A percentile compares a stretch with the other conserved stretches of the same genome.
phyloP scores from a whole-genome alignment of 805 yeast species.

The Tetrapisispora fleetii region DNA sequence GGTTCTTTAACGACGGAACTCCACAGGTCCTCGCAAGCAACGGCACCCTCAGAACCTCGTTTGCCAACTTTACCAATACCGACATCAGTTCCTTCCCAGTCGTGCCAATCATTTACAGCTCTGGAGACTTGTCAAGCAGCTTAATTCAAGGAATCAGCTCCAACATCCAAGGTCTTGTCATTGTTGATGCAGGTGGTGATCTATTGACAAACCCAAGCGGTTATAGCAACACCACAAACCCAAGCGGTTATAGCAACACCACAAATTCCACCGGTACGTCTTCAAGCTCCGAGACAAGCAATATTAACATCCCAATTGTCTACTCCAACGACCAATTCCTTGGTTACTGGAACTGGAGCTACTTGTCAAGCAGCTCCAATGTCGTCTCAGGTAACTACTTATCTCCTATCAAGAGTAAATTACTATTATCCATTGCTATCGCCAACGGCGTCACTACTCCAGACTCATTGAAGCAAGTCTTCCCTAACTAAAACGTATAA shows the following conservation, averaged over 20 bases:
- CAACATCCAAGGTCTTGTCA: conserved; percentile 19
- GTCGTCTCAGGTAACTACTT: conserved; percentile 19
- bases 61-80: conserved; percentile 15
- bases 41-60: conserved; percentile 16
- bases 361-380: conserved; percentile 9
- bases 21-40: conserved; percentile 13
- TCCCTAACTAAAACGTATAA: conserved; percentile 4
- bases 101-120: conserved; percentile 21
- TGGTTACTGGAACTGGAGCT: conserved; percentile 6
- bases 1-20: conserved; percentile 18
- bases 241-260: conserved; percentile 9
- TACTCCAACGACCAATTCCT: conserved; percentile 8
- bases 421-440: conserved; percentile 23
- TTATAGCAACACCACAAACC: conserved; percentile 14
- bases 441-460: conserved; percentile 17
- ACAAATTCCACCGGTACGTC: conserved; percentile 9
- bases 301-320: conserved; percentile 15
- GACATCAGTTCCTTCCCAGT: conserved; percentile 5
- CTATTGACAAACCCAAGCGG: conserved; percentile 14
- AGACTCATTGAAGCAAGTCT: conserved; percentile 5
- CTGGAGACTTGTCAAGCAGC: conserved; percentile 13
- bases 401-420: conserved; percentile 26
- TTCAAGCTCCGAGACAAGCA: neutral
- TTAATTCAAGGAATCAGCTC: neutral
- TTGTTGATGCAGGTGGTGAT: conserved; percentile 14